Conservation (phyloP, 192 early-diverging fungal species). For the Gaertneriomyces semiglobifer region DNA sequence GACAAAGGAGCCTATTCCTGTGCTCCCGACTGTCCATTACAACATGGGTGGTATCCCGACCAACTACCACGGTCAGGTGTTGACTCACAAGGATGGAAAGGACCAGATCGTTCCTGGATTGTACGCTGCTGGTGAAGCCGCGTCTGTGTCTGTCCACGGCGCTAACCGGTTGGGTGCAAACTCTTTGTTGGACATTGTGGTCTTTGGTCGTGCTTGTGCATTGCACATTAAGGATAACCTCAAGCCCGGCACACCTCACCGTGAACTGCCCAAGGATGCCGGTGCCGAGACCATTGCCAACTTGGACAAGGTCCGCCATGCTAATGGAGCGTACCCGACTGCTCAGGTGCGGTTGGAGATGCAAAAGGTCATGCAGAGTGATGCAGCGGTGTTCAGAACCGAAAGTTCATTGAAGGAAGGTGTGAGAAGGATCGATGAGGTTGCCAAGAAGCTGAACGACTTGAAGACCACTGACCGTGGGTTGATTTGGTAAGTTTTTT, state of each 20-base stretch:
- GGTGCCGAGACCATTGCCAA: conserved; percentile 89
- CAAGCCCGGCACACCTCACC: conserved; percentile 83
- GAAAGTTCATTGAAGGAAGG: conserved; percentile 85
- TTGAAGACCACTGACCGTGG: conserved; percentile 86
- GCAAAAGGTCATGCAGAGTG: conserved; percentile 97
- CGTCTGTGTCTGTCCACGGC: conserved; percentile 97
- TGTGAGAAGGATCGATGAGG: conserved; percentile 77
- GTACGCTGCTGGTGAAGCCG: conserved; percentile 97
- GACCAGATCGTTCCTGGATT: conserved; percentile 93
- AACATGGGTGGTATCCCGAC: conserved; percentile 99
- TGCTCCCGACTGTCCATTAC: conserved; percentile 98
- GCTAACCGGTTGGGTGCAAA: conserved; percentile 98
- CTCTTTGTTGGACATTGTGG: conserved; percentile 96
- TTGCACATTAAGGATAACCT: conserved; percentile 90
- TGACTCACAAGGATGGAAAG: conserved; percentile 73
- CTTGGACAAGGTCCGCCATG: conserved; percentile 89
- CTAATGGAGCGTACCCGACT: conserved; percentile 73
- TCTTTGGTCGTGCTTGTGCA: conserved; percentile 95
- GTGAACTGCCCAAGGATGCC: conserved; percentile 74
- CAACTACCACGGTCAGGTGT: conserved; percentile 92
- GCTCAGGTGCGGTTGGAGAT: conserved; percentile 87
- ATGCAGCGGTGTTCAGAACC: conserved; percentile 97
- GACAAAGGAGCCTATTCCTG: conserved; percentile 99
- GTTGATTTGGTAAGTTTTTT: conserved; percentile 75
- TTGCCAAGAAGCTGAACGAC: conserved; percentile 75